Percentiles rank a stretch among this genome's conserved stretches.
These are phyloP conservation scores for Penicillium nucicola DNA, from an alignment of 495 filamentous ascomycete species.

Conservation along the genomic window DNA sequence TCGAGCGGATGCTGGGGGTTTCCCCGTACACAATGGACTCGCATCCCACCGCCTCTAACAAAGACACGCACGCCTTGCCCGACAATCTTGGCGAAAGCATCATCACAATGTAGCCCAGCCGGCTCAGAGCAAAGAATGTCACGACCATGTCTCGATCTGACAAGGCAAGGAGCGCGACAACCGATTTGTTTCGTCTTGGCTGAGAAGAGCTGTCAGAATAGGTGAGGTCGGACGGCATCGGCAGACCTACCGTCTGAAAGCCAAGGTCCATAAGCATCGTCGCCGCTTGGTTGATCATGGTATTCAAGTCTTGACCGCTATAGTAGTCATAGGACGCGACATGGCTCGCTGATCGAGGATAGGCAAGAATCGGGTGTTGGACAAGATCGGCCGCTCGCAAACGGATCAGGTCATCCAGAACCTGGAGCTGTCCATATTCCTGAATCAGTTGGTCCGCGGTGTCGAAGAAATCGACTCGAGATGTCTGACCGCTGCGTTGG, in stretches of 20 bases:
- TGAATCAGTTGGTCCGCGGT: background rate
- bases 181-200: constrained; percentile 26
- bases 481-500: too few species aligned
- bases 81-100: constrained; percentile 58
- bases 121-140: constrained; percentile 54
- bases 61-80: constrained; percentile 46
- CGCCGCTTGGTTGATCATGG: constrained; percentile 49
- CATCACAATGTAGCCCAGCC: constrained; percentile 56
- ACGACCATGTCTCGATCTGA: constrained; percentile 56
- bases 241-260: constrained; percentile 27
- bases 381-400: constrained; percentile 45
- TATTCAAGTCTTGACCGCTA: constrained; percentile 50
- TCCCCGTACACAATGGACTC: constrained; percentile 42
- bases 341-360: constrained; percentile 38
- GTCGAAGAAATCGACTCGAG: background rate
- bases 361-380: constrained; percentile 51
- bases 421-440: constrained; percentile 35
- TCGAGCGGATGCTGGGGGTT: constrained; percentile 36
- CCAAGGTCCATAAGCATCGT: constrained; percentile 37
- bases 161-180: constrained; percentile 52
- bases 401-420: constrained; percentile 49
- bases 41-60: constrained; percentile 47
- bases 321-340: constrained; percentile 47
- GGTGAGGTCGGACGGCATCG: too few species aligned
- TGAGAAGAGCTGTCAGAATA: background rate